Evolutionary conservation across 495 filamentous ascomycete genomes (phyloP).

Genomic region (Daldinia grandis): DNA sequence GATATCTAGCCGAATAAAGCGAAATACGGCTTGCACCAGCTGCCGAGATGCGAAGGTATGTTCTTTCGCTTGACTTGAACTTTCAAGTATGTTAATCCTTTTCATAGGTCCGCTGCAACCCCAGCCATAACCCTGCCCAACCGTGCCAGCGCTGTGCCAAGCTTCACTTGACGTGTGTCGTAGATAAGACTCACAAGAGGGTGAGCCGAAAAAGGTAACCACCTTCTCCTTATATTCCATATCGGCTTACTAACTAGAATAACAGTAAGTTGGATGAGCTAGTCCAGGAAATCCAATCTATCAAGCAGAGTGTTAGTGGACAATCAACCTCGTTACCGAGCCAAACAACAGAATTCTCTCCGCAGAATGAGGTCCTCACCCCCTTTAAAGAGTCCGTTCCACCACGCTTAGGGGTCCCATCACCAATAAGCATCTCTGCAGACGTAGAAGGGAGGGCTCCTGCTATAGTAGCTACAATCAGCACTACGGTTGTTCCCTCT

Average conservation of each 20-base stretch:
- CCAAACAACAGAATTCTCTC: conserved; percentile 14
- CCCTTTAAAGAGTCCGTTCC: conserved; percentile 32
- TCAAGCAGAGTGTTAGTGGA: conserved; percentile 53
- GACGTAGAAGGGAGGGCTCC: conserved; percentile 23
- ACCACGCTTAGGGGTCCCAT: conserved; percentile 36
- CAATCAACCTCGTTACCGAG: conserved; percentile 28
- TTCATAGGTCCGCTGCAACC: conserved; percentile 55
- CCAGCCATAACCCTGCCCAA: conserved; percentile 49
- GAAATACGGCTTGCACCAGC: conserved; percentile 54
- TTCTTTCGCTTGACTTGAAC: background rate
- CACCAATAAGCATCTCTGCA: conserved; percentile 33
- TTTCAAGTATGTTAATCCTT: background rate
- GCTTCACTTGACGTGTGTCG: conserved; percentile 54
- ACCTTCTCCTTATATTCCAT: background rate
- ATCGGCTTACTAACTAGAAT: conserved; percentile 14
- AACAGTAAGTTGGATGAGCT: conserved; percentile 56
- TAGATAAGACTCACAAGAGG: conserved; percentile 57
- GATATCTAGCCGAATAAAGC: conserved; percentile 46
- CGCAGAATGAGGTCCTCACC: conserved; percentile 18
- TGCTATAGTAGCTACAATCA: conserved; percentile 5
- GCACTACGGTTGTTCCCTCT: conserved; percentile 24
- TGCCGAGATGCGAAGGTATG: conserved; percentile 56
- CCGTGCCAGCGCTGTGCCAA: conserved; percentile 56
- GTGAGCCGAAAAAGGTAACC: conserved; percentile 52
- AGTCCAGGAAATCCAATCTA: conserved; percentile 54